Evolutionary conservation across 2,329 filamentous ascomycete species (phyloP).

Genomic region (Aspergillus neoniger): DNA sequence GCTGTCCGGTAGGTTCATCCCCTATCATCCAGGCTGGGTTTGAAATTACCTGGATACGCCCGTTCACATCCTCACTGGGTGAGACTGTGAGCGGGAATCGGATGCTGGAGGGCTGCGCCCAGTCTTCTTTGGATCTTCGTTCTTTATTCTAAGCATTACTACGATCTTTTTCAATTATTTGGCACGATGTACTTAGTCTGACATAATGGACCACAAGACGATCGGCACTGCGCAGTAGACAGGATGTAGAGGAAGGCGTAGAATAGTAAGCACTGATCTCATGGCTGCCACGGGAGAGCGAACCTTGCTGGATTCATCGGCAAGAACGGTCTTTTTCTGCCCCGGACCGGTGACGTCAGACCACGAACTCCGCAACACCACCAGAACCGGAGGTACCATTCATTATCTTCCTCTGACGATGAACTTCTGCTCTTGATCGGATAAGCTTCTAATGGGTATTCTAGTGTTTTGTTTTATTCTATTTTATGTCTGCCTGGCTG

Average conservation of each 20-base stretch:
- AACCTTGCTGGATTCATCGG: neutral
- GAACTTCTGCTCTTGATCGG: too few species aligned
- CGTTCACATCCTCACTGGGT: constrained; percentile 28
- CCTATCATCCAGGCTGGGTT: constrained; percentile 55
- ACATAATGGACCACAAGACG: constrained; percentile 11
- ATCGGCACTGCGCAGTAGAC: neutral
- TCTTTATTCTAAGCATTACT: constrained; percentile 16
- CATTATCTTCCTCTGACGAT: too few species aligned
- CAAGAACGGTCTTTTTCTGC: neutral
- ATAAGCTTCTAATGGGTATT: too few species aligned
- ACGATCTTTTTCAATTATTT: constrained; percentile 21
- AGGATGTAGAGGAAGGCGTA: too few species aligned
- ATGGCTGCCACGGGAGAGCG: too few species aligned
- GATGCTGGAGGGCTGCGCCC: constrained; percentile 53
- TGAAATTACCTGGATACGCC: constrained; percentile 39
- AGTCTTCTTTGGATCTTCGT: constrained; percentile 26
- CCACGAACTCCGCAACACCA: too few species aligned
- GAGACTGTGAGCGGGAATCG: constrained; percentile 42
- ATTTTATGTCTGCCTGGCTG: too few species aligned
- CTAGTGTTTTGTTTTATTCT: too few species aligned
- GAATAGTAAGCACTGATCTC: too few species aligned
- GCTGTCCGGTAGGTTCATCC: constrained; percentile 52
- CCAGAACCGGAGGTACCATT: too few species aligned
- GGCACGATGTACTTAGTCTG: constrained; percentile 26
- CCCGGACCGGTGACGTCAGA: neutral